phyloP scores from a whole-genome alignment of 73 alveolate species.

The Stentor roeselii region DNA sequence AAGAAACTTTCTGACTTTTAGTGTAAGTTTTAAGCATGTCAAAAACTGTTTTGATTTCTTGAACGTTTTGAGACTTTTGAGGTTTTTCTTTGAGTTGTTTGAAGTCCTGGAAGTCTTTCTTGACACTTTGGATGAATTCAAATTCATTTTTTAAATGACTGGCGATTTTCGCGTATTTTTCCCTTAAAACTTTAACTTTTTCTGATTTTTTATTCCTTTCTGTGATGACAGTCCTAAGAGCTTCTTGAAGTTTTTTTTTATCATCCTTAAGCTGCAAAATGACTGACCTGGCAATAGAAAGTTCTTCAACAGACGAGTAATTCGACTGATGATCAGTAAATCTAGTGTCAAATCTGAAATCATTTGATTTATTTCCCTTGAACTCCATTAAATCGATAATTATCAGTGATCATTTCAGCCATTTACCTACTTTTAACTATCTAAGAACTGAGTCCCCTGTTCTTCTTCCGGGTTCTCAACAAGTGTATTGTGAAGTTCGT shows the following conservation, averaged over 20 bases:
- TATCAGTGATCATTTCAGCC: too few species aligned
- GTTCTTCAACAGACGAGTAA: too few species aligned
- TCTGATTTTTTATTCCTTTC: neutral
- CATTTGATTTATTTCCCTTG: too few species aligned
- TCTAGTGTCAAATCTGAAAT: too few species aligned
- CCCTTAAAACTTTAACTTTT: neutral
- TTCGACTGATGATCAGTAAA: too few species aligned
- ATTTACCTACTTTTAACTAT: too few species aligned
- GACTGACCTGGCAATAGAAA: neutral
- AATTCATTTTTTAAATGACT: neutral
- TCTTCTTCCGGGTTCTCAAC: too few species aligned
- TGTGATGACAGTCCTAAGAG: neutral
- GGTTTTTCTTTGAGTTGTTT: neutral
- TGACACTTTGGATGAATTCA: neutral
- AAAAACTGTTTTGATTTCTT: neutral
- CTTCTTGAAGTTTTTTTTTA: constrained; percentile 5
- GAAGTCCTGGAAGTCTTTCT: neutral
- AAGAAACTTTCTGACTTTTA: neutral
- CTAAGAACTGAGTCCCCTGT: too few species aligned
- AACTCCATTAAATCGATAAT: too few species aligned
- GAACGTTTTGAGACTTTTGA: neutral
- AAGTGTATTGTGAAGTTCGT: too few species aligned
- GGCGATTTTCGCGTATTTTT: neutral
- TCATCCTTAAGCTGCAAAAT: neutral
- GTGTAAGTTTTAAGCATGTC: neutral